Evolutionary conservation across 2,329 filamentous ascomycete genomes (phyloP), one percentile per base, ranked within the genome.

Genomic region (Aspergillus sp.): DNA sequence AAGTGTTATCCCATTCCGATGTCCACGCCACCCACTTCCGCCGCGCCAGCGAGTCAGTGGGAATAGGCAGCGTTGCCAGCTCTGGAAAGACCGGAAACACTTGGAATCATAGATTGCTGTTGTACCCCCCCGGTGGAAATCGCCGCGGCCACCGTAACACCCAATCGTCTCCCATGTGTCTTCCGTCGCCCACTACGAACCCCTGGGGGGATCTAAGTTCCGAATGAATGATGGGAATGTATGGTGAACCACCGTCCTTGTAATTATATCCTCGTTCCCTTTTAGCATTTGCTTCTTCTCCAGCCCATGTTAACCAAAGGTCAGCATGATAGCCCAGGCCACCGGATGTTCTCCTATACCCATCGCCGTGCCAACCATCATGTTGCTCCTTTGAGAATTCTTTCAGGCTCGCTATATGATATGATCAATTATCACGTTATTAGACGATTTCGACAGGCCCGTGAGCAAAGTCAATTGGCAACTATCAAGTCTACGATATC

Each of bases 141-240:
- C 54, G 52, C 17, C 52, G 54, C 21, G 58, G 57, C 4, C 64
- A 68, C 52, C 61, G 66, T 12, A 64, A 60, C 49, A 67, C 66
- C 24, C 50, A 64, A 47, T 68, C 66, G 4, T 65, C 66, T 17
- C 66, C 66, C 12, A 61, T 56, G 51, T 62, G 61, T 31, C 48
- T 66, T 39, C 58, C 58, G n/a, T 60, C 60, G 6, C 39, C 54
- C n/a, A 55, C 33, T 9, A 55, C 23, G 14, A 49, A 46, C 48
- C 44, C 33, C 14, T 39, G 48, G 43, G 31, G 17, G 6, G 23
- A 45, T 11, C 33, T 41, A 21, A 43, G 39, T 39, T 35, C 39
- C 47, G 48, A 40, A 23, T 52, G 43, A 43, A 21, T 15, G 24
- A 44, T 44, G 4, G 40, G 21, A 17, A 17, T 12, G 27, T 44